A percentile compares a stretch with the other conserved stretches of the same genome.
phyloP scores from a whole-genome alignment of 2,329 filamentous ascomycete genomes.

The Teratosphaeria viscida region DNA sequence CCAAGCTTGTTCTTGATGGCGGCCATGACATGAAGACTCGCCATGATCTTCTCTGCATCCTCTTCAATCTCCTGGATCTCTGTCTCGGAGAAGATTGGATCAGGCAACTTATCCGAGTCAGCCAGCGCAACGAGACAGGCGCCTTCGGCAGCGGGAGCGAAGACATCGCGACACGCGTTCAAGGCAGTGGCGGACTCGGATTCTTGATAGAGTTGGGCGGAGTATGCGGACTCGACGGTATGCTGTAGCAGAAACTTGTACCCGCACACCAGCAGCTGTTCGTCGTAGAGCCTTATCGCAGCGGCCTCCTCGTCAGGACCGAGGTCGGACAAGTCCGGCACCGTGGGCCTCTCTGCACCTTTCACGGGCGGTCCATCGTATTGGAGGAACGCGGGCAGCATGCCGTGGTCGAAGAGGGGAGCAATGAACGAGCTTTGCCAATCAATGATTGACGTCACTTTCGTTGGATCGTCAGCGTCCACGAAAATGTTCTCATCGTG shows the following conservation, averaged over 20 bases:
- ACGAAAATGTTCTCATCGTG: conserved; percentile 31
- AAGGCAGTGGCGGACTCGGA: not conserved
- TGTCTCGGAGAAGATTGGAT: not conserved
- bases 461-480: conserved; percentile 20
- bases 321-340: not conserved
- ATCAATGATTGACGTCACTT: conserved; percentile 25
- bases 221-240: not conserved
- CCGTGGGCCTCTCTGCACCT: conserved; percentile 13
- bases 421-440: conserved; percentile 26
- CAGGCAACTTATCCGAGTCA: not conserved
- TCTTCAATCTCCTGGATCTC: conserved; percentile 8
- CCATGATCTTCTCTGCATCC: not conserved
- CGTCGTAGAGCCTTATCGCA: not conserved
- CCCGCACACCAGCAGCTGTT: not conserved
- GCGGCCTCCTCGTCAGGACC: not conserved
- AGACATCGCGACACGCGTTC: not conserved
- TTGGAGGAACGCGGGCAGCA: conserved; percentile 18
- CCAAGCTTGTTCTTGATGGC: not conserved
- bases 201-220: not conserved
- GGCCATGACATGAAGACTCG: conserved; percentile 1
- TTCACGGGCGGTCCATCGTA: conserved; percentile 21
- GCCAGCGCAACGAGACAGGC: not conserved
- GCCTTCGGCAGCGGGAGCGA: not conserved
- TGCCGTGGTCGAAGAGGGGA: conserved; percentile 23
- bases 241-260: not conserved